These are phyloP conservation scores for Diplodia seriata DNA, from an alignment of 2,329 filamentous ascomycete species.

Conservation along the genomic window DNA sequence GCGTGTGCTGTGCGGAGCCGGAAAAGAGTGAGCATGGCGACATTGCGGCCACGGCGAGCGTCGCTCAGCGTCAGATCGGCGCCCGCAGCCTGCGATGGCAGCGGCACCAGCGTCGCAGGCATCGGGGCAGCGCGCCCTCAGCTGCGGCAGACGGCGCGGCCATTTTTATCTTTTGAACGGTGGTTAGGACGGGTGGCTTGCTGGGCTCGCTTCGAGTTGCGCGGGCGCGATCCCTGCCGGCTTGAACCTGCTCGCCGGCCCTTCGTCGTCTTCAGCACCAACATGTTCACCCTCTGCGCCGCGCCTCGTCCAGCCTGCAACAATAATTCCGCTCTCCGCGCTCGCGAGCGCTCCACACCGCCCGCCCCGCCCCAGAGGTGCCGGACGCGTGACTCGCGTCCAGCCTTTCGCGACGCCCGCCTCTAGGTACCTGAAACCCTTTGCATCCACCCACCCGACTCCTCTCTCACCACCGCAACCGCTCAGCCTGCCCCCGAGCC, in stretches of 20 bases:
- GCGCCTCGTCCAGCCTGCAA: neutral
- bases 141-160: neutral
- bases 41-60: neutral
- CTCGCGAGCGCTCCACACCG: constrained; percentile 9
- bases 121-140: neutral
- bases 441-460: constrained; percentile 9
- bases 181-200: constrained; percentile 10
- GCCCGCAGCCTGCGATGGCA: neutral
- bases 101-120: neutral
- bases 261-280: constrained; percentile 3
- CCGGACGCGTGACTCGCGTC: constrained; percentile 13
- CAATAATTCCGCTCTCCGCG: constrained; percentile 6
- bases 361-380: constrained; percentile 14
- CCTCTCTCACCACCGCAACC: constrained; percentile 8
- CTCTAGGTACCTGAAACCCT: constrained; percentile 23
- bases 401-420: constrained; percentile 12
- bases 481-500: neutral
- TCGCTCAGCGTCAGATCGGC: constrained; percentile 11
- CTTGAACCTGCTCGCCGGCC: constrained; percentile 20
- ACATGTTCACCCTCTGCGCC: constrained; percentile 13
- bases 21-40: too few species aligned
- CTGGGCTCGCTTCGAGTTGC: constrained; percentile 19
- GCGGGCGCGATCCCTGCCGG: constrained; percentile 10
- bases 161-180: neutral
- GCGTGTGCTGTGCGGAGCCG: too few species aligned